phyloP scores from a whole-genome alignment of 164 flowering plant genomes.

The Kingdonia uniflora region DNA sequence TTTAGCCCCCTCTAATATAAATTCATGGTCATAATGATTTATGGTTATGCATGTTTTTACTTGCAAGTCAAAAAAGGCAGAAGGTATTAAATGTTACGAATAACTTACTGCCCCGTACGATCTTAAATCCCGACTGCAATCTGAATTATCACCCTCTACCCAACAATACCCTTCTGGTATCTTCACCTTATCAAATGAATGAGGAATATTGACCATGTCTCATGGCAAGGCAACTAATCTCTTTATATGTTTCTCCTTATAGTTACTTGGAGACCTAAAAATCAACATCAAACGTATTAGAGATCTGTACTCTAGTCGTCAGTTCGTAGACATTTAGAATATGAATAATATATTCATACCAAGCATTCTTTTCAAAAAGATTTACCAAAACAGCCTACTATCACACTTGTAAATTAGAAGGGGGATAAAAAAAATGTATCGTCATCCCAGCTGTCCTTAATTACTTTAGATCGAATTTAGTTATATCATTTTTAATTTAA shows the following conservation, averaged over 20 bases:
- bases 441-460: too few species aligned
- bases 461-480: too few species aligned
- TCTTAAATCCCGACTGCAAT: constrained; percentile 63
- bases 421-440: too few species aligned
- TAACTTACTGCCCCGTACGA: constrained; percentile 71
- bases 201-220: constrained; percentile 39
- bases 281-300: neutral
- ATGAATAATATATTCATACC: neutral
- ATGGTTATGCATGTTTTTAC: too few species aligned
- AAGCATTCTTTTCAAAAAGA: too few species aligned
- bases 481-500: too few species aligned
- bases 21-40: too few species aligned
- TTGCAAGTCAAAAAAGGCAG: too few species aligned
- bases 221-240: constrained; percentile 65
- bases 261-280: constrained; percentile 59
- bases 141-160: constrained; percentile 87
- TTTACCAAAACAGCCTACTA: too few species aligned
- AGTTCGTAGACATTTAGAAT: neutral
- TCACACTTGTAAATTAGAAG: too few species aligned
- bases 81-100: neutral
- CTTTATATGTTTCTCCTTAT: constrained; percentile 58
- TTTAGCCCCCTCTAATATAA: too few species aligned
- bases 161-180: constrained; percentile 92
- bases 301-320: too few species aligned
- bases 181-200: constrained; percentile 36